Evolutionary conservation across 768 basidiomycete genomes (phyloP).

Genomic region (Kwoniella heveanensis): DNA sequence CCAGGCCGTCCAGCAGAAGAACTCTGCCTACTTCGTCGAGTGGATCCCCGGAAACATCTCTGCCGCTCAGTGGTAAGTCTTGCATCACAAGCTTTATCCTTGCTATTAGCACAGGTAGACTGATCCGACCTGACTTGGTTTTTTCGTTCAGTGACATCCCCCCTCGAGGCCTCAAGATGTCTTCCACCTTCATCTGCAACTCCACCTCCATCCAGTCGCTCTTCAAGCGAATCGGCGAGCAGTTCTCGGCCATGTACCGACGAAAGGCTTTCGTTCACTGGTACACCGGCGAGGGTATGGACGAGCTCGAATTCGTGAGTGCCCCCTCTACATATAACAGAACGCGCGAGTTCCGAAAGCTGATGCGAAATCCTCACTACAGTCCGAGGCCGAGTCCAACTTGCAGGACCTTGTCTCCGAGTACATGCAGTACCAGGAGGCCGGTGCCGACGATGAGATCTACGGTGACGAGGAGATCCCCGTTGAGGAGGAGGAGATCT

Average conservation of each 20-base stretch:
- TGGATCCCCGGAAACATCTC: slow-evolving; percentile 99
- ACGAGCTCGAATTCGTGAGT: slow-evolving; percentile 58
- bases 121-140: slow-evolving; percentile 8
- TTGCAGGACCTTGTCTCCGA: slow-evolving; percentile 98
- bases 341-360: neutral
- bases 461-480: slow-evolving; percentile 52
- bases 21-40: slow-evolving; percentile 96
- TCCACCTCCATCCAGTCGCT: slow-evolving; percentile 96
- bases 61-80: slow-evolving; percentile 78
- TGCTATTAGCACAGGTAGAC: too few relatives aligned
- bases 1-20: slow-evolving; percentile 91
- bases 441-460: slow-evolving; percentile 51
- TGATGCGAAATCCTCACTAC: slow-evolving; percentile 56
- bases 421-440: slow-evolving; percentile 67
- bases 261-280: slow-evolving; percentile 82
- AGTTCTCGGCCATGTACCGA: slow-evolving; percentile 96
- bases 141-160: slow-evolving; percentile 69
- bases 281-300: slow-evolving; percentile 99
- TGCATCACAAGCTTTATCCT: too few relatives aligned
- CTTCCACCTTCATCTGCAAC: slow-evolving; percentile 96
- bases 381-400: slow-evolving; percentile 98
- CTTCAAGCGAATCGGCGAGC: slow-evolving; percentile 97
- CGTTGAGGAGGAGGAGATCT: slow-evolving; percentile 39
- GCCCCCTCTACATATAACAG: neutral
- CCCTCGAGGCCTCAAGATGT: slow-evolving; percentile 93